Evolutionary conservation across 345 rosid species (phyloP), one percentile per base, ranked within the genome.

Genomic region (Balakata baccata): DNA sequence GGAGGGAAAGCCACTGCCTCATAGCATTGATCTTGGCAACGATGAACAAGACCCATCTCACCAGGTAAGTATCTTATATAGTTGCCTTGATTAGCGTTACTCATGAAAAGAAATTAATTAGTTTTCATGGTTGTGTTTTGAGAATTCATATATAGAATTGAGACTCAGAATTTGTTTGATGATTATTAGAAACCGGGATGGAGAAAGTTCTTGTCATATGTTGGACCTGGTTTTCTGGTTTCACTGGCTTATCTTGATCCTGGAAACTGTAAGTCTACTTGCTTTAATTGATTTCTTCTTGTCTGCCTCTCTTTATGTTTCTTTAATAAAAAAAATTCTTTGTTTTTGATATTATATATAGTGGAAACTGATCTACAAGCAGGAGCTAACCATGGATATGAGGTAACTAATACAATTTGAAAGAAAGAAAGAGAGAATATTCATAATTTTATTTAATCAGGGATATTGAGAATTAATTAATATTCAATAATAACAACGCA

Each of bases 281-380:
- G 34, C 34, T 29, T 29, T 29, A 29, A 29, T 29, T 29, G 2
- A 29, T 29, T 29, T 29, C 34, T 29, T 29, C 1, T 2, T 29
- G 34, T 29, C 34, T 29, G 1, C 2, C 34, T 29, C 34, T 29
- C 1, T 29, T 29, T 29, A 29, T 29, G 34, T n/a, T n/a, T n/a
- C n/a, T n/a, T n/a, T n/a, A n/a, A n/a, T n/a, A n/a, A n/a, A n/a
- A n/a, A n/a, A n/a, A n/a, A n/a, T n/a, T n/a, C n/a, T 52, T 0
- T 45, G 12, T 13, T 51, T 57, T 20, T 56, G 11, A 5, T 74
- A 23, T 38, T 14, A 12, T 50, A 10, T 64, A 11, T 86, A 89
- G 90, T 90, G 88, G 91, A 88, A 80, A 88, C 95, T 37, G 95
- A 90, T 67, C 61, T 90, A 67, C 91, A 90, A 81, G 92, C 95